These are phyloP conservation scores for Microthlaspi erraticum DNA, from an alignment of 345 rosid genomes.

Conservation along the genomic window DNA sequence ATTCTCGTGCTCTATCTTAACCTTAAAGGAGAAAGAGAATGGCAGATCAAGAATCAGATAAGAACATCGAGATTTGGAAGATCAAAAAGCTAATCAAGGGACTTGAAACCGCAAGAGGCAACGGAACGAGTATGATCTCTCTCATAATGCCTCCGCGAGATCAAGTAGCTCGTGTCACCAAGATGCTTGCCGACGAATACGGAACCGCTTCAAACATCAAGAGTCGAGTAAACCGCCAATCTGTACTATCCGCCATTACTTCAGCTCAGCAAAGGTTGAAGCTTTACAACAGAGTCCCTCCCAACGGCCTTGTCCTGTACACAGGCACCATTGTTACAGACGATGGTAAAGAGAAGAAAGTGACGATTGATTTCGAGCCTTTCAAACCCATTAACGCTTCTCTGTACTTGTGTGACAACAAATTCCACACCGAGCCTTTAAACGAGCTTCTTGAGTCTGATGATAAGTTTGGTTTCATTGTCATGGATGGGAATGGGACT, in stretches of 20 bases:
- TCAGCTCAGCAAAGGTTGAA: conserved; percentile 93
- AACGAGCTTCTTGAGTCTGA: conserved; percentile 87
- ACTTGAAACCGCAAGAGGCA: conserved; percentile 84
- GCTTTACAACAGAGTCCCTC: conserved; percentile 82
- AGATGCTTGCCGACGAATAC: conserved; percentile 94
- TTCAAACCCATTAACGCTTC: conserved; percentile 92
- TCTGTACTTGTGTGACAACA: conserved; percentile 82
- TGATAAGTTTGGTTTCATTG: conserved; percentile 92
- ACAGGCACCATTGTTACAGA: conserved; percentile 83
- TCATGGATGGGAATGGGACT: conserved; percentile 94
- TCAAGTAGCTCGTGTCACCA: conserved; percentile 84
- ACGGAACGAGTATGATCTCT: conserved; percentile 95
- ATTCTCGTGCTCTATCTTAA: conserved; percentile 4
- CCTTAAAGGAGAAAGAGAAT: conserved; percentile 41
- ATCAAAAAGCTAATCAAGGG: conserved; percentile 88
- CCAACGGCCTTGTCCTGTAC: conserved; percentile 86
- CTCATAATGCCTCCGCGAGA: conserved; percentile 94
- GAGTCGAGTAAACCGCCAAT: conserved; percentile 87
- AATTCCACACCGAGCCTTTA: conserved; percentile 85
- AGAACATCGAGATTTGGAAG: conserved; percentile 93
- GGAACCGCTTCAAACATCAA: conserved; percentile 95
- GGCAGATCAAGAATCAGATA: conserved; percentile 85
- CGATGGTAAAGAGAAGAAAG: conserved; percentile 95
- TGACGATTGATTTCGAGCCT: conserved; percentile 91
- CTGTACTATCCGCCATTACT: conserved; percentile 88